Base-by-base conservation (phyloP, 371 early-diverging fungal genomes). In the Rhizopus delemar region DNA sequence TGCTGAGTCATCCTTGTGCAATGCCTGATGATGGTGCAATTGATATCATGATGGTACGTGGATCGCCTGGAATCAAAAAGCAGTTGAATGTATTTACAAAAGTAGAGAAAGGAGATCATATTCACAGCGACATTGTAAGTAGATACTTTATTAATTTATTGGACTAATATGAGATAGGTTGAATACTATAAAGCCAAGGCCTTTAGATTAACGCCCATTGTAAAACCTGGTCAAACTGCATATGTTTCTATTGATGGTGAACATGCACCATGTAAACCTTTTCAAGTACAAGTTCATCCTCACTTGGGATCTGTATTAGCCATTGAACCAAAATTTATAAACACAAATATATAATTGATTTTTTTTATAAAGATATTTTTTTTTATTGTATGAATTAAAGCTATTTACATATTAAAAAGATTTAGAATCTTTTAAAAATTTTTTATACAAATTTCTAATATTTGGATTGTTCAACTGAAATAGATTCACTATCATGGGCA, bases 231-330 rank as follows among this genome's bases (percentile, higher is more conserved):
- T n/a, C 58, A 74, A 54, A 63, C 62, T 13, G 77, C 77, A 0
- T 85, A 75, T 53, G 73, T 87, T 4, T 77, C 85, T 3, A 80
- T 87, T 49, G 87, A 87, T 64, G 87, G 87, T 12, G 87, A 87
- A 35, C 84, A 80, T 56, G 80, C 82, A 28, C 81, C 83, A 6
- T 69, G 70, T 16, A 74, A 76, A 32, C 80, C 84, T 3, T 83
- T 84, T 57, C 87, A 87, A 56, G 83, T 84, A 6, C 81, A 87
- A 53, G 84, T 82, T 8, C 84, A 84, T 63, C 78, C 77, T 45
- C 67, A 74, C n/a, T 62, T 85, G 16, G 74, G 72, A 12, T 75
- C 70, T 46, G 71, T 85, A 3, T 52, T 85, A 28, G 76, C 78
- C 33, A 56, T 85, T 39, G 68, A 77, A 34, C 60, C 71, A 31